phyloP scores from a whole-genome alignment of 2,329 filamentous ascomycete species.

The Cladosporium sp. region DNA sequence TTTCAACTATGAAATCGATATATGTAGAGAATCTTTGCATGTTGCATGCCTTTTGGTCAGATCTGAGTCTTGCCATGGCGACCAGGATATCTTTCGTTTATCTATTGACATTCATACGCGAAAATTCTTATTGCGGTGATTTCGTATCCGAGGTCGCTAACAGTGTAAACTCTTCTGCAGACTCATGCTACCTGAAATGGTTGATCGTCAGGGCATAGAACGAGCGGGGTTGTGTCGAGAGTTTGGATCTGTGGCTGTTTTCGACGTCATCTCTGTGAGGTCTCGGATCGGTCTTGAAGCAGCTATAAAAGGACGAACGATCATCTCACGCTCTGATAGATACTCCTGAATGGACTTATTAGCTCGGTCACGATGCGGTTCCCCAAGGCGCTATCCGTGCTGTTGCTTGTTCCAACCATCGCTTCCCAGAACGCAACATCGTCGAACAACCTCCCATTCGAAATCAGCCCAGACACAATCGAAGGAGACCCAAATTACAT shows the following conservation, averaged over 20 bases:
- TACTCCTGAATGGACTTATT: no score
- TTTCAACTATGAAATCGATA: not conserved
- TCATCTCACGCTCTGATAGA: no score
- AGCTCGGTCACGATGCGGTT: not conserved
- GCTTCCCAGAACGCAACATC: constrained; percentile 3
- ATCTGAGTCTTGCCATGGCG: no score
- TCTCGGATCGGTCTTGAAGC: no score
- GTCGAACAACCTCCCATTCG: not conserved
- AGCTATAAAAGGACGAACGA: no score
- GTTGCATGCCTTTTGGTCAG: no score
- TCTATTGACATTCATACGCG: no score
- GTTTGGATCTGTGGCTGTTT: constrained; percentile 9
- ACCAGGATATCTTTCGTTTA: no score
- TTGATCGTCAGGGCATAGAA: constrained; percentile 1
- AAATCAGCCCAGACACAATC: constrained; percentile 15
- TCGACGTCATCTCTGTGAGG: not conserved
- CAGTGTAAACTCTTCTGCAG: no score
- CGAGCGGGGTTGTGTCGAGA: constrained; percentile 3
- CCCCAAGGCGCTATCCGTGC: not conserved
- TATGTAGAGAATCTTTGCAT: not conserved
- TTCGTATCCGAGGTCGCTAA: no score
- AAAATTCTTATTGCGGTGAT: no score
- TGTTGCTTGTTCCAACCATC: not conserved
- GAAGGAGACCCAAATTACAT: constrained; percentile 25
- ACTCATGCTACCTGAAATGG: not conserved